Conservation (phyloP, 2,329 filamentous ascomycete genomes). For the Stromatinia cepivora region DNA sequence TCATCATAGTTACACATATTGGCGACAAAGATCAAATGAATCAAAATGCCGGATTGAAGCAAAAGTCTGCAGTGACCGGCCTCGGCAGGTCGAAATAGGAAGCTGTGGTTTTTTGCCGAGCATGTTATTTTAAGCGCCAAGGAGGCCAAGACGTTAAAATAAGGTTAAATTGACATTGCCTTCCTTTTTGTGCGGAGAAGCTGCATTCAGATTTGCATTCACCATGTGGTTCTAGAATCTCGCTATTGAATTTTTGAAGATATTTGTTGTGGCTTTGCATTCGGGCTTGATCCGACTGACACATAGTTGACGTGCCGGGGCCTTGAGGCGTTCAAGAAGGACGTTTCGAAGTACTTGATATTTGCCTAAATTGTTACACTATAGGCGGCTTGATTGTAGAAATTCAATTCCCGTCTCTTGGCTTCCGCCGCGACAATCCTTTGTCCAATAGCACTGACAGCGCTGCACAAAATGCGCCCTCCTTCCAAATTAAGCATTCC, state of each 20-base stretch:
- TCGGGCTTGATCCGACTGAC: background rate
- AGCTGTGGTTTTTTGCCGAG: constrained; percentile 14
- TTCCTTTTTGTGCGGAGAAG: constrained; percentile 10
- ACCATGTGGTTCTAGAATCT: background rate
- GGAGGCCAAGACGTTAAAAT: constrained; percentile 16
- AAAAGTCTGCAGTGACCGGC: background rate
- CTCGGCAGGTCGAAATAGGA: constrained; percentile 19
- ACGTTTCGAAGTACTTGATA: background rate
- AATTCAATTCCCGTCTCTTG: background rate
- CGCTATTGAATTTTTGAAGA: background rate
- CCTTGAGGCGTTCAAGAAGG: background rate
- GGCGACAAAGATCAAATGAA: constrained; percentile 9
- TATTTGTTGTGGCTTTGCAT: background rate
- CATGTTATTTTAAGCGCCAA: constrained; percentile 21
- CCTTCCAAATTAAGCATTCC: constrained; percentile 10
- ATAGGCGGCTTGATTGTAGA: background rate
- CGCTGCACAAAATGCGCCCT: background rate
- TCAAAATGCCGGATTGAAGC: background rate
- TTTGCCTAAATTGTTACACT: constrained; percentile 6
- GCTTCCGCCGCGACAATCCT: background rate
- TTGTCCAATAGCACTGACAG: background rate
- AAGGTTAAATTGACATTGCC: constrained; percentile 20
- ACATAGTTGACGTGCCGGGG: background rate
- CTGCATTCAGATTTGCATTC: background rate
- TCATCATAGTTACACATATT: background rate